Percentiles rank a stretch among this genome's conserved stretches.
phyloP scores from a whole-genome alignment of 257 asterid genomes.

The Solanum tarijense region DNA sequence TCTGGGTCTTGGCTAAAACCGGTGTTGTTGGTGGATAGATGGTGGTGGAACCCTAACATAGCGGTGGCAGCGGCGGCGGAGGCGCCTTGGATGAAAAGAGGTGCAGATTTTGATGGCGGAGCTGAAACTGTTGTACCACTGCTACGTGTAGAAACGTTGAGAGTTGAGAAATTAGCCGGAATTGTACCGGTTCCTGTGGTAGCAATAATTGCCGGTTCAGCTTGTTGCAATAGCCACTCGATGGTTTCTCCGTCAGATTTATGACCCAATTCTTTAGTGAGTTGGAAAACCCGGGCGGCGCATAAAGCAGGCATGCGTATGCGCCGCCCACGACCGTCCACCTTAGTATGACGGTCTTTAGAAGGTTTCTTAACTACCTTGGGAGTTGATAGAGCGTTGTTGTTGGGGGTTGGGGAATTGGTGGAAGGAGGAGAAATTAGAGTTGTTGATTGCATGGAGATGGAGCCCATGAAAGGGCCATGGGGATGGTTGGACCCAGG shows the following conservation, averaged over 20 bases:
- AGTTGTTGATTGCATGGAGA: slow-evolving; percentile 18
- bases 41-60: slow-evolving; percentile 87
- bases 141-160: neutral
- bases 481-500: slow-evolving; percentile 7
- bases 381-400: neutral
- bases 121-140: neutral
- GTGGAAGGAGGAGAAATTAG: slow-evolving; percentile 6
- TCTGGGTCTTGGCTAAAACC: slow-evolving; percentile 52
- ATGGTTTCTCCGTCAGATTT: slow-evolving; percentile 32
- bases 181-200: neutral
- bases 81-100: neutral
- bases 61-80: slow-evolving; percentile 11
- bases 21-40: slow-evolving; percentile 39
- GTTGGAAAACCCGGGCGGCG: slow-evolving; percentile 32
- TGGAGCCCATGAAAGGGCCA: slow-evolving; percentile 29
- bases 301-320: slow-evolving; percentile 36
- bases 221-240: neutral
- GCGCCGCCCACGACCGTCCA: slow-evolving; percentile 32
- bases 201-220: neutral
- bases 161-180: neutral
- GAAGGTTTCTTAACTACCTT: slow-evolving; percentile 13
- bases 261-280: slow-evolving; percentile 27
- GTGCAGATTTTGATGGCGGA: neutral
- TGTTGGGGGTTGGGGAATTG: neutral
- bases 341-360: slow-evolving; percentile 35